Conservation (phyloP, 2,329 filamentous ascomycete species). For the Canariomyces notabilis region DNA sequence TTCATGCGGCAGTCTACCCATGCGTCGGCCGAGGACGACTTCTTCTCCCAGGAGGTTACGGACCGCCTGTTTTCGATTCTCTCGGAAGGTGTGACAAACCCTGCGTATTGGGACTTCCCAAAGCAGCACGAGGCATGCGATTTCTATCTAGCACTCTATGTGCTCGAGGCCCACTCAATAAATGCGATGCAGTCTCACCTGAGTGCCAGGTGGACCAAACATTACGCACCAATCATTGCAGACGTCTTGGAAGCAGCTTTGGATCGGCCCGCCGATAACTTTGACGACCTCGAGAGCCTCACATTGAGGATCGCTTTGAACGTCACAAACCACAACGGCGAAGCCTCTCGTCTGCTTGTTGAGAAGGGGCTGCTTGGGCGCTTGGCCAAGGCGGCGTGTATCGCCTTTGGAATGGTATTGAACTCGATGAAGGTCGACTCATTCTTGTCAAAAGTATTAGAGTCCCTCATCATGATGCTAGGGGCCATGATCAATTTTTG, state of each 20-base stretch:
- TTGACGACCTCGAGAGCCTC: slow-evolving; percentile 40
- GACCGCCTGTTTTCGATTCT: slow-evolving; percentile 46
- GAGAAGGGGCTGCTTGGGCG: slow-evolving; percentile 49
- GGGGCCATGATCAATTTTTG: slow-evolving; percentile 84
- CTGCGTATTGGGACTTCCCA: slow-evolving; percentile 35
- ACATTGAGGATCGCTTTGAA: slow-evolving; percentile 73
- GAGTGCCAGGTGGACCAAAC: slow-evolving; percentile 41
- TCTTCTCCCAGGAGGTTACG: slow-evolving; percentile 46
- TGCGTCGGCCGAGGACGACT: slow-evolving; percentile 41
- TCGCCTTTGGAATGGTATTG: slow-evolving; percentile 45
- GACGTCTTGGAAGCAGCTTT: slow-evolving; percentile 41
- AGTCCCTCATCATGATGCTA: slow-evolving; percentile 70
- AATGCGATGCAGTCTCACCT: slow-evolving; percentile 41
- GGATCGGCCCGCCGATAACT: slow-evolving; percentile 30
- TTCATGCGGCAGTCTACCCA: slow-evolving; percentile 48
- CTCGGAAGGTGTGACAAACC: slow-evolving; percentile 30
- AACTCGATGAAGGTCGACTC: slow-evolving; percentile 44
- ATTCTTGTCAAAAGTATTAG: slow-evolving; percentile 50
- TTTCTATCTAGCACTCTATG: slow-evolving; percentile 40
- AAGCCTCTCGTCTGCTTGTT: slow-evolving; percentile 65
- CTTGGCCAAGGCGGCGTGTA: slow-evolving; percentile 47
- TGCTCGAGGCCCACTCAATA: slow-evolving; percentile 52
- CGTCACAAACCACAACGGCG: slow-evolving; percentile 73
- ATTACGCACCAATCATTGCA: slow-evolving; percentile 49
- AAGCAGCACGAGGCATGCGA: slow-evolving; percentile 33